Conservation (phyloP, 441 rosid genomes). For the Cnidoscolus chayamansa region DNA sequence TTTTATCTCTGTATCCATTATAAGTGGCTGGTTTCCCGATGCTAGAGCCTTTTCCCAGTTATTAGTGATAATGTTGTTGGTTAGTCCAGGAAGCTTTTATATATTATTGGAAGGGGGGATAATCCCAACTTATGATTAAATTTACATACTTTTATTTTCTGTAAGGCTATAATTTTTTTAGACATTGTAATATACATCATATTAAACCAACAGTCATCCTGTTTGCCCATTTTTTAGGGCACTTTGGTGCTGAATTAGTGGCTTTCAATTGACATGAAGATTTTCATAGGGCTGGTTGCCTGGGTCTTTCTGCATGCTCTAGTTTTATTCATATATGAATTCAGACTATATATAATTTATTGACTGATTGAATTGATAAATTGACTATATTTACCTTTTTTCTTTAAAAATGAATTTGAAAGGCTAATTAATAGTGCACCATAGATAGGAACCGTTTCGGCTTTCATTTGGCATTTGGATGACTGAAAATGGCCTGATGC, state of each 20-base stretch:
- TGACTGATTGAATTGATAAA: background rate
- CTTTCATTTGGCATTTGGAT: constrained; percentile 3
- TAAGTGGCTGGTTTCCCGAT: background rate
- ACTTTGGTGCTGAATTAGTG: background rate
- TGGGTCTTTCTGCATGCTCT: background rate
- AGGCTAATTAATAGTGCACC: background rate
- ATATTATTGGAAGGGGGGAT: background rate
- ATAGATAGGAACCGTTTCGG: background rate
- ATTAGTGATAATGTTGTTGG: background rate
- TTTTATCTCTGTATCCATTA: background rate
- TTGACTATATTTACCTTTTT: background rate
- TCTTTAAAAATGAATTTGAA: background rate
- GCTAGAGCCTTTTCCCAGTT: too few species aligned
- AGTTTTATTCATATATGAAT: background rate
- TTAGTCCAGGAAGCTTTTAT: too few species aligned
- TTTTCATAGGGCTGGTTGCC: background rate
- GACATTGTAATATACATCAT: background rate
- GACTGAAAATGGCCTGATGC: background rate
- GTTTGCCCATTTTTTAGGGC: background rate
- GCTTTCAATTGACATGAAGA: background rate
- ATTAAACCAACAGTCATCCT: background rate
- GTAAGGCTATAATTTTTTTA: background rate
- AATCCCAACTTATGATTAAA: background rate
- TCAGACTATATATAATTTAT: background rate
- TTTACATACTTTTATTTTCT: background rate